Conservation (phyloP, 2,329 filamentous ascomycete genomes). For the Colletotrichum paranaense region DNA sequence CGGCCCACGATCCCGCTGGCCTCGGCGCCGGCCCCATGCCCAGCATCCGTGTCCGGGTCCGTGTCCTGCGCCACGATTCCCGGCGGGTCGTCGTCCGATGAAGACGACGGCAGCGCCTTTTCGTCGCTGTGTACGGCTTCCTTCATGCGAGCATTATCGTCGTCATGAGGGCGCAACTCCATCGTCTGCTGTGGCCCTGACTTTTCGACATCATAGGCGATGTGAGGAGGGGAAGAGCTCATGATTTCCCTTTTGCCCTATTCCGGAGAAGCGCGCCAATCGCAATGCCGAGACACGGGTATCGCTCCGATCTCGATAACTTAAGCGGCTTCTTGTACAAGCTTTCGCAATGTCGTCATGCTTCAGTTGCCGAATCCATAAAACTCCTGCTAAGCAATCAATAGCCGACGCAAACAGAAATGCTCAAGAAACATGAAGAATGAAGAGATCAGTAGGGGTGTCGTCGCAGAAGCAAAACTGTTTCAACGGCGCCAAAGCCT, state of each 20-base stretch:
- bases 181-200: not conserved
- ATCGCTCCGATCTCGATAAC: not conserved
- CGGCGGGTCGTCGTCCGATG: not conserved
- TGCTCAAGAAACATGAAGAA: not conserved
- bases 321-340: not conserved
- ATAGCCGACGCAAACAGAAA: not conserved
- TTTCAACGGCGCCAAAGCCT: not conserved
- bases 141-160: not conserved
- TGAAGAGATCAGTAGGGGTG: not conserved
- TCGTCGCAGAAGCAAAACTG: not conserved
- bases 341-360: constrained; percentile 2
- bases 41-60: not conserved
- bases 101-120: not conserved
- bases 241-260: not conserved
- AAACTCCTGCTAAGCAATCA: not conserved
- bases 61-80: not conserved
- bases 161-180: not conserved
- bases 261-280: not conserved
- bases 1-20: constrained; percentile 45
- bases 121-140: not conserved
- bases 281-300: not conserved
- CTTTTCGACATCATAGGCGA: constrained; percentile 1
- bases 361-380: not conserved
- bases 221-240: not conserved
- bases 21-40: not conserved